Percentiles rank a stretch among this genome's conserved stretches.
These are phyloP conservation scores for Climacium dendroides DNA, from an alignment of 225 moss, liverwort and hornwort species.

Conservation along the genomic window DNA sequence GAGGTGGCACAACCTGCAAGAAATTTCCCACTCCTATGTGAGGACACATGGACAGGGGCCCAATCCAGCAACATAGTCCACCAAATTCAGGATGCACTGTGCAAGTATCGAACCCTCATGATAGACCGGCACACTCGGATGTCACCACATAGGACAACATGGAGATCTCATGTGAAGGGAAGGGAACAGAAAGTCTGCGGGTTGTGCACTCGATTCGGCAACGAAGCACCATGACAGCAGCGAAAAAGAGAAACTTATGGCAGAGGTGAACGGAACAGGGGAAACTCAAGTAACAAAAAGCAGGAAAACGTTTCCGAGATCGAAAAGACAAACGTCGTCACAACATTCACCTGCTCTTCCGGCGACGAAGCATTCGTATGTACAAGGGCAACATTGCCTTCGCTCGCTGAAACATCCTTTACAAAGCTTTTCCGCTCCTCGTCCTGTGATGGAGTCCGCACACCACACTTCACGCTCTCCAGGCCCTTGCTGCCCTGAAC, in stretches of 20 bases:
- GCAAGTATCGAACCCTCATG: neutral
- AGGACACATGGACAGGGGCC: neutral
- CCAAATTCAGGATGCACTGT: neutral
- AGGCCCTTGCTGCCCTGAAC: neutral
- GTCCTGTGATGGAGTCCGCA: slow-evolving; percentile 18
- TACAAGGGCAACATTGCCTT: slow-evolving; percentile 25
- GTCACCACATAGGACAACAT: neutral
- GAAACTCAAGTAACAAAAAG: neutral
- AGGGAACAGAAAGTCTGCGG: neutral
- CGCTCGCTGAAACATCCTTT: slow-evolving; percentile 20
- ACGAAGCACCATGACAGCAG: neutral
- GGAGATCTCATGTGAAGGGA: neutral
- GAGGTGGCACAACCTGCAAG: slow-evolving; percentile 11
- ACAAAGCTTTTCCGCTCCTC: slow-evolving; percentile 16
- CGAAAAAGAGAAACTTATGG: neutral
- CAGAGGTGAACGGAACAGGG: neutral
- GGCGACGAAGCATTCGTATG: slow-evolving; percentile 9
- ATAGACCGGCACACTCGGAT: neutral
- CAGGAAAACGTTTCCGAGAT: neutral
- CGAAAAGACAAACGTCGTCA: neutral
- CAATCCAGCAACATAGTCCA: neutral
- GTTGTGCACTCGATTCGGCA: neutral
- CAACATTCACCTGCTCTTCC: slow-evolving; percentile 19
- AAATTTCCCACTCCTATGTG: neutral
- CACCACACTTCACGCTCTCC: slow-evolving; percentile 20